A percentile compares a stretch with the other conserved stretches of the same genome.
Conservation (phyloP, 805 yeast genomes). For the Ogataea nonfermentans region DNA sequence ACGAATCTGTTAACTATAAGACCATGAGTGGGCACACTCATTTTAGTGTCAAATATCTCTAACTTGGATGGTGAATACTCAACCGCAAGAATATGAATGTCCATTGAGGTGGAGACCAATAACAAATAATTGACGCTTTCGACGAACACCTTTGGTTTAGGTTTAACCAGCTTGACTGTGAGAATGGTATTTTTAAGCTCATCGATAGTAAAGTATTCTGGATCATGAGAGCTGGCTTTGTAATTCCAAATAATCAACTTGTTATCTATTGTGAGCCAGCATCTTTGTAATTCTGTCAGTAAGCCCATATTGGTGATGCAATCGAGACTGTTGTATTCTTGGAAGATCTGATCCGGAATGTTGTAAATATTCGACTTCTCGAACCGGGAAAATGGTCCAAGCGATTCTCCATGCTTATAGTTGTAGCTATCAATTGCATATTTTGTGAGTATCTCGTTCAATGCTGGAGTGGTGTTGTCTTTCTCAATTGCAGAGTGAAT, state of each 20-base stretch:
- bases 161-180: slow-evolving; percentile 74
- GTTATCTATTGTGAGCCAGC: slow-evolving; percentile 85
- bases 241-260: slow-evolving; percentile 85
- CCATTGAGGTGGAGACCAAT: slow-evolving; percentile 75
- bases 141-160: slow-evolving; percentile 78
- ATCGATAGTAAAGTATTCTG: slow-evolving; percentile 77
- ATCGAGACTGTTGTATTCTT: slow-evolving; percentile 66
- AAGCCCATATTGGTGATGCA: slow-evolving; percentile 76
- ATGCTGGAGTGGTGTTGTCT: slow-evolving; percentile 58
- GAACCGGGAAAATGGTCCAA: slow-evolving; percentile 67
- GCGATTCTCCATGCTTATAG: slow-evolving; percentile 42
- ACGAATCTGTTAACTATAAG: slow-evolving; percentile 64
- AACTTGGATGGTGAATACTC: slow-evolving; percentile 51
- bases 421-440: slow-evolving; percentile 69
- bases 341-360: slow-evolving; percentile 79
- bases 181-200: slow-evolving; percentile 76
- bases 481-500: slow-evolving; percentile 55
- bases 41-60: slow-evolving; percentile 77
- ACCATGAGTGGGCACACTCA: slow-evolving; percentile 79
- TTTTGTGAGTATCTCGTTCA: slow-evolving; percentile 53
- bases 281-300: slow-evolving; percentile 72
- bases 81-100: slow-evolving; percentile 74
- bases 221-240: slow-evolving; percentile 39
- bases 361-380: slow-evolving; percentile 65
- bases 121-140: slow-evolving; percentile 71